Percentiles rank a stretch among this genome's conserved stretches.
These are phyloP conservation scores for Skeletonema potamos DNA, from an alignment of 108 stramenopile genomes.

Conservation along the genomic window DNA sequence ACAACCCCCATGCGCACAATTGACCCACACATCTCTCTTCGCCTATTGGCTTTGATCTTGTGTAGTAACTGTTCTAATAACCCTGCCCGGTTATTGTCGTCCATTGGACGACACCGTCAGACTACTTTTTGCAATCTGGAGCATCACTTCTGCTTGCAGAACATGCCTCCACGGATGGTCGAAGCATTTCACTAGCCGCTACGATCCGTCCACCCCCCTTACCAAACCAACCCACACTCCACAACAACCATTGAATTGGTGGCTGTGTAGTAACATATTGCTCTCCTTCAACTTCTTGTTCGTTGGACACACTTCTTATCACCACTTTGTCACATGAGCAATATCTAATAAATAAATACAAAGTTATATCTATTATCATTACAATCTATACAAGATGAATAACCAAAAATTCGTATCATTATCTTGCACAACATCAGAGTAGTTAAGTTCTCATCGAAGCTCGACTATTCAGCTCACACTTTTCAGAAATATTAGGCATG, in stretches of 20 bases:
- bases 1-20: not conserved
- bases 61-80: conserved; percentile 86
- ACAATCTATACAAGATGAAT: not conserved
- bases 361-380: not conserved
- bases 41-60: conserved; percentile 86
- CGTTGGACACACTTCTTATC: too few species aligned
- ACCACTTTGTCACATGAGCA: not conserved
- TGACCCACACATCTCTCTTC: conserved; percentile 61
- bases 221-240: conserved; percentile 4
- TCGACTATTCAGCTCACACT: not conserved
- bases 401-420: not conserved
- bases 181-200: conserved; percentile 87
- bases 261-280: too few species aligned
- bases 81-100: conserved; percentile 64
- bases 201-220: conserved; percentile 59
- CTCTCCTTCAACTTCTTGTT: too few species aligned
- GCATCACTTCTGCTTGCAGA: conserved; percentile 72
- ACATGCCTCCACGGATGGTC: conserved; percentile 75
- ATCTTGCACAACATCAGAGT: too few species aligned
- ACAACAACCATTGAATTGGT: too few species aligned
- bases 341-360: too few species aligned
- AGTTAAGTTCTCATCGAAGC: not conserved
- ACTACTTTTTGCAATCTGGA: conserved; percentile 66
- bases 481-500: not conserved
- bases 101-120: conserved; percentile 57